Evolutionary conservation across 2,329 filamentous ascomycete genomes (phyloP), one percentile per base, ranked within the genome.

Genomic region (Trichoderma simmonsii): DNA sequence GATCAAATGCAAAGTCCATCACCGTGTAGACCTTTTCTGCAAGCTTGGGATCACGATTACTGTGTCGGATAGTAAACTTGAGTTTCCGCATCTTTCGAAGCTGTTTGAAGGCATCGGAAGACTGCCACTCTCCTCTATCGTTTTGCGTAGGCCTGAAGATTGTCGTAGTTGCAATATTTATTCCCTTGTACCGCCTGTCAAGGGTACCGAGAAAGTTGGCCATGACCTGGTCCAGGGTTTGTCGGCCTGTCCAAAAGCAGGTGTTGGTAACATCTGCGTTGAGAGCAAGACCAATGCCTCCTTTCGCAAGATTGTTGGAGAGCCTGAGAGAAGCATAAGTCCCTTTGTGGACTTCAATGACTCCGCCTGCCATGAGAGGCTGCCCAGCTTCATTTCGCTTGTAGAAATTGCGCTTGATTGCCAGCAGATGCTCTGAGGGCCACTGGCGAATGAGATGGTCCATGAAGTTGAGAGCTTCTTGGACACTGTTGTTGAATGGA

Each of bases 241-340:
- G 81, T 2, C 78, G 74, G 0, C 78, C 80, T 0, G 81, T 86
- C 92, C 93, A 98, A 83, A 99, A 99, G 14, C 92, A 93, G 0
- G 93, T 93, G 78, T 98, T 97, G 71, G 95, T 92, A 34, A 97
- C 92, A 77, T 99, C 95, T 12, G 97, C 90, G 76, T 98, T 98
- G 79, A 99, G 84, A 0, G 92, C 89, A 6, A 98, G 85, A 9
- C 89, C 89, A 30, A 88, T 87, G 36, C 88, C 86, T 1, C 84
- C 82, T 78, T 87, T 78, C n/a, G 73, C 43, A 18, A 79, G 36
- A 72, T 79, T 80, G 80, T 93, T 86, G 61, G 91, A 92, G 26
- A 95, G 87, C 56, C 94, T 90, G 66, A 98, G 90, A 0, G 95
- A 94, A 11, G 94, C 90, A 77, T 97, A 98, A 5, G 94, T 91